Evolutionary conservation across 164 flowering plant genomes (phyloP).

Genomic region (Saururus chinensis): DNA sequence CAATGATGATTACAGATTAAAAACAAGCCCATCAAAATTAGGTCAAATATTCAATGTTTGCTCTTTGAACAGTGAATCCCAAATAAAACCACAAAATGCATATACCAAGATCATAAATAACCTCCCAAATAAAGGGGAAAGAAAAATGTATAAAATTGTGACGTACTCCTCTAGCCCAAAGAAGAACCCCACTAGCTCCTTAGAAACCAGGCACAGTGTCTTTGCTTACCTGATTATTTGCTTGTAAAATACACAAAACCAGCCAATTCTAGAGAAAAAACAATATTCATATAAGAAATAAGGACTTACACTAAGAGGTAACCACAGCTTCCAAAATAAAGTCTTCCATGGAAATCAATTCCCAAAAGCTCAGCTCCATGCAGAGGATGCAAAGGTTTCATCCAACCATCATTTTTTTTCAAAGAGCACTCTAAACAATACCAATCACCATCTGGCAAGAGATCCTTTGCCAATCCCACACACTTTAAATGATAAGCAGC

Average conservation of each 20-base stretch:
- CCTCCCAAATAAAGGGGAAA: too few species aligned
- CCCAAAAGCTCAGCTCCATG: conserved; percentile 86
- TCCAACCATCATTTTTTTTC: conserved; percentile 34
- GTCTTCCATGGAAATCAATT: conserved; percentile 61
- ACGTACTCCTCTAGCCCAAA: too few species aligned
- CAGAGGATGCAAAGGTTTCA: conserved; percentile 36
- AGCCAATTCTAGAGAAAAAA: background rate
- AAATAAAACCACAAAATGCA: too few species aligned
- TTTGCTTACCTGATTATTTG: background rate
- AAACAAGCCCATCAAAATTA: too few species aligned
- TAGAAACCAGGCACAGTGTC: too few species aligned
- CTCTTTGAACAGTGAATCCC: too few species aligned
- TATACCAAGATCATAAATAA: too few species aligned
- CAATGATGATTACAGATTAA: too few species aligned
- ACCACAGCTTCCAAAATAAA: conserved; percentile 56
- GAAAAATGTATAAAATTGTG: too few species aligned
- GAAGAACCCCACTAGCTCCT: too few species aligned
- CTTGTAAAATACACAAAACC: background rate
- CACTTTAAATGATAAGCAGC: conserved; percentile 94
- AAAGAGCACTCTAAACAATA: conserved; percentile 83
- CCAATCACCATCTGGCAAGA: conserved; percentile 96
- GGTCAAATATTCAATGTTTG: too few species aligned
- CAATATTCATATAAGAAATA: background rate
- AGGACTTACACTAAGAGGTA: conserved; percentile 85
- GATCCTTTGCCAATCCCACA: conserved; percentile 61